A percentile compares a stretch with the other conserved stretches of the same genome.
phyloP scores from a whole-genome alignment of 257 asterid genomes.

The Avicennia marina region DNA sequence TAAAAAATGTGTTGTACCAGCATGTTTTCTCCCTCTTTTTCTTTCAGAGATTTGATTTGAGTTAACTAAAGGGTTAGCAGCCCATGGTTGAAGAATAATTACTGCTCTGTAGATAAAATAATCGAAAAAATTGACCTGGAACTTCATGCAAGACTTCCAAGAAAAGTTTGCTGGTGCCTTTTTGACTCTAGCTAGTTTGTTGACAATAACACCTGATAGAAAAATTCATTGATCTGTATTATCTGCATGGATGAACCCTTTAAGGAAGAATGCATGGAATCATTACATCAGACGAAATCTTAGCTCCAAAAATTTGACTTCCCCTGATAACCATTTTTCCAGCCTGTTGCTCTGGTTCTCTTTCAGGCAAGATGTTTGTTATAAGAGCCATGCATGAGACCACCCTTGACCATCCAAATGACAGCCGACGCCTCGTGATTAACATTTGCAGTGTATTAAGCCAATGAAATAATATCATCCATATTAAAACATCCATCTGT shows the following conservation, averaged over 20 bases:
- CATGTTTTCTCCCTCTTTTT: too few species aligned
- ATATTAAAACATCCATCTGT: constrained; percentile 19
- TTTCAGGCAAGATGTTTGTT: neutral
- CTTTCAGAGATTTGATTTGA: too few species aligned
- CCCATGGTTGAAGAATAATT: constrained; percentile 28
- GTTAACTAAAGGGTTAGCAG: too few species aligned
- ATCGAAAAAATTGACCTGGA: too few species aligned
- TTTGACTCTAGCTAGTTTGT: neutral
- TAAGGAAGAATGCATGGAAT: too few species aligned
- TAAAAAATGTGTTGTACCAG: too few species aligned
- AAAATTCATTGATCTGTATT: neutral
- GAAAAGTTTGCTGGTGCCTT: neutral
- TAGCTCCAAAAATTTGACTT: too few species aligned
- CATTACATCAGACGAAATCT: too few species aligned
- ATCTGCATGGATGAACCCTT: neutral
- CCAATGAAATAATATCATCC: constrained; percentile 5
- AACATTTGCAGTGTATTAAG: constrained; percentile 5
- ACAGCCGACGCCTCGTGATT: constrained; percentile 18
- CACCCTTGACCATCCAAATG: constrained; percentile 10
- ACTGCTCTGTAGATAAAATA: too few species aligned
- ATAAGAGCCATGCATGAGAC: neutral
- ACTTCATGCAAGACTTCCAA: too few species aligned
- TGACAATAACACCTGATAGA: too few species aligned
- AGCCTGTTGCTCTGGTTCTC: neutral
- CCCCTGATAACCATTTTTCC: too few species aligned